phyloP scores from a whole-genome alignment of 495 filamentous ascomycete genomes.

The Pyrenula massariospora region DNA sequence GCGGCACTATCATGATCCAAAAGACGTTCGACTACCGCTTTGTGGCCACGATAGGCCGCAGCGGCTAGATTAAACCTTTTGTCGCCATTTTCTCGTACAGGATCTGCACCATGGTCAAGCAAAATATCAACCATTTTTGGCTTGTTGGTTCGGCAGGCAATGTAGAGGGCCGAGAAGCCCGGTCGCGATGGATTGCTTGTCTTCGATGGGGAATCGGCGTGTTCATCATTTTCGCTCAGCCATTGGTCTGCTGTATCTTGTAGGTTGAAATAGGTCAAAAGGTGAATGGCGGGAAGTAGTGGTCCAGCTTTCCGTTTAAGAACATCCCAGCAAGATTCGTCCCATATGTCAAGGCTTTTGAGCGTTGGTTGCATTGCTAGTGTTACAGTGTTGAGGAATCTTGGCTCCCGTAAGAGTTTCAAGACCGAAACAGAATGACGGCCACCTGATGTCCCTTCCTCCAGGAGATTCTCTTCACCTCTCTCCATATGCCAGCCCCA shows the following conservation, averaged over 20 bases:
- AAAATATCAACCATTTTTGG: neutral
- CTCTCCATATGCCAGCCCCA: neutral
- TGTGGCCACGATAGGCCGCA: neutral
- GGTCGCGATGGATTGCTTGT: too few species aligned
- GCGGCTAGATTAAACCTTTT: neutral
- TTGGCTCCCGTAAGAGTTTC: neutral
- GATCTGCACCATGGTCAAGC: neutral
- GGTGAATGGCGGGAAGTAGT: neutral
- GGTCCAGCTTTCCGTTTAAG: neutral
- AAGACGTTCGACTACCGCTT: neutral
- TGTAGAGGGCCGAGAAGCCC: neutral
- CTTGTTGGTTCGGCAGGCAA: neutral
- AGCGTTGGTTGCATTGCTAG: neutral
- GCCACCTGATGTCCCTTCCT: neutral
- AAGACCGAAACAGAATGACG: neutral
- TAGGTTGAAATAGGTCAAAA: neutral
- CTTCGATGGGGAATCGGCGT: neutral
- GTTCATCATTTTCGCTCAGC: neutral
- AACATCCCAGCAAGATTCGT: neutral
- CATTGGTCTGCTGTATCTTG: neutral
- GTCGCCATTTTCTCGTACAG: neutral
- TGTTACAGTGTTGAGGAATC: neutral
- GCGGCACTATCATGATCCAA: neutral
- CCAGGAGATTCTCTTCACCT: too few species aligned
- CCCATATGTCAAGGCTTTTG: neutral